Evolutionary conservation across 2,329 filamentous ascomycete genomes (phyloP).

Genomic region (Monosporascus ibericus): DNA sequence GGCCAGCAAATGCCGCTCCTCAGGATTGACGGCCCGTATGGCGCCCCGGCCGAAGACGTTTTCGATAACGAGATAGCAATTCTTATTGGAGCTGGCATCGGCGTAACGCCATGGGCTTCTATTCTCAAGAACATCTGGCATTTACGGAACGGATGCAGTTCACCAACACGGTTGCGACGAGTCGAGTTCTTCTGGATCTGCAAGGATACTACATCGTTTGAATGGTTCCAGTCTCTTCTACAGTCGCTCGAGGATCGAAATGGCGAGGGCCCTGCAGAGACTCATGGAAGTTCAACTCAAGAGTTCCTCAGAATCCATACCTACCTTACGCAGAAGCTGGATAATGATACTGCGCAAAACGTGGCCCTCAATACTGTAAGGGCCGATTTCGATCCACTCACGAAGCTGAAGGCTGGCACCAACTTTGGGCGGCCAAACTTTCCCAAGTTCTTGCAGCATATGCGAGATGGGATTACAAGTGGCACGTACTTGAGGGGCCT

Average conservation of each 20-base stretch:
- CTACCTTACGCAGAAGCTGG: constrained; percentile 89
- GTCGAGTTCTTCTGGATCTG: constrained; percentile 99
- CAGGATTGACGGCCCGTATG: constrained; percentile 91
- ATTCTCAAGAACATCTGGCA: constrained; percentile 99
- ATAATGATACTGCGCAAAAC: constrained; percentile 88
- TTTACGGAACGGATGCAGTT: constrained; percentile 81
- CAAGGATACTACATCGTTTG: constrained; percentile 90
- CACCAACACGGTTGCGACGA: constrained; percentile 79
- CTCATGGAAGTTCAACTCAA: constrained; percentile 59
- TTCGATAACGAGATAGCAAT: constrained; percentile 90
- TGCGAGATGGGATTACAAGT: constrained; percentile 83
- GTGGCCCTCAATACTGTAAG: constrained; percentile 96
- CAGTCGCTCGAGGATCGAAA: constrained; percentile 87
- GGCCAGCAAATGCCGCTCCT: constrained; percentile 87
- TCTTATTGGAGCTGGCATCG: constrained; percentile 79
- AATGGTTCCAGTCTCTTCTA: constrained; percentile 96
- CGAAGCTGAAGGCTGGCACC: constrained; percentile 81
- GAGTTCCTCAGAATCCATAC: constrained; percentile 98
- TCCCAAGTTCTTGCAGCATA: constrained; percentile 66
- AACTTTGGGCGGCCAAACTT: constrained; percentile 97
- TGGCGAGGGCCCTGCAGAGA: constrained; percentile 58
- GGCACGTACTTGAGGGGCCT: constrained; percentile 79
- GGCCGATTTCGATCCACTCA: constrained; percentile 79
- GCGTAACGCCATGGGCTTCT: constrained; percentile 79
- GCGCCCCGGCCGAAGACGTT: constrained; percentile 93